Base-by-base conservation (phyloP, 2,329 filamentous ascomycete species). In the Microascus cirrosus region DNA sequence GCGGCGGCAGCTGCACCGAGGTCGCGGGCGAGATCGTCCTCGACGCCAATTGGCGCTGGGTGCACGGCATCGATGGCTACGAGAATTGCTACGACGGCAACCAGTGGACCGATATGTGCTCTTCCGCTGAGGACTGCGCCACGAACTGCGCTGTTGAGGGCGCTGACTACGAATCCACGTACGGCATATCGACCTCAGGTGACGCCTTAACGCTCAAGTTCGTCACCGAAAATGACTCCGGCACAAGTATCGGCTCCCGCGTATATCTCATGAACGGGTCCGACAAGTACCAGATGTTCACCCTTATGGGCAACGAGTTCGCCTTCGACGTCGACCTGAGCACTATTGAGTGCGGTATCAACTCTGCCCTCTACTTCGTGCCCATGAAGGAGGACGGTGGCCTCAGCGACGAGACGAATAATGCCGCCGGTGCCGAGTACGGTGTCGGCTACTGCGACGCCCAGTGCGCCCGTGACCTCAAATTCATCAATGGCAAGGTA, bases 311-410 rank as follows among this genome's bases (percentile, higher is more conserved):
- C 69, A 75, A 82, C 65, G 84, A 87, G 68, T 80, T 87, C 65
- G 79, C 80, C 39, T 86, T 87, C 59, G 83, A 86, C 58, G 82
- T 86, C 18, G 84, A 87, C 65, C 76, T 85, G 34, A 85, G 82
- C 32, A 77, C 77, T 58, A 73, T 86, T 28, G 78, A 65, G 36
- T 88, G 85, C 63, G 85, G 85, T 57, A 69, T 87, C 61, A 87
- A 88, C 69, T 82, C 82, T 56, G 84, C 84, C 32, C 69, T 87
- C 42, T 86, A 86, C 70, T 77, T 82, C 55, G 73, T 78, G 18
- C 70, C 76, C 60, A 83, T 83, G 80, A 74, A 79, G 22, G 69
- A 72, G 36, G 76, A 80, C 59, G 79, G 78, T 62, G 79, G 78
- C 56, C 67, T 73, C 65, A 63, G 67, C 65, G 73, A 72, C 63